Evolutionary conservation across 257 asterid genomes (phyloP).

Genomic region (Solanum piurae): DNA sequence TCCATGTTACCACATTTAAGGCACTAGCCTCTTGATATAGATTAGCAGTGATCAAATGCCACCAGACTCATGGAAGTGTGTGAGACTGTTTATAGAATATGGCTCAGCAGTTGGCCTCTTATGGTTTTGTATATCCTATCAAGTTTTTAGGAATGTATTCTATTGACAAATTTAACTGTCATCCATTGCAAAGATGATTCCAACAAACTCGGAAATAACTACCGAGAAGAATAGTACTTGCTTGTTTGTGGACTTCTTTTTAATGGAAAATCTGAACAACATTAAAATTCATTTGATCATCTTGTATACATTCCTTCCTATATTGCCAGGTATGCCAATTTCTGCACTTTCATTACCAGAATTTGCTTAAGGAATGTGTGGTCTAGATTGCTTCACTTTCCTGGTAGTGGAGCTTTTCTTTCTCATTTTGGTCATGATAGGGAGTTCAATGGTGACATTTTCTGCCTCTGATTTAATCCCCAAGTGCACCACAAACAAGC

Average conservation of each 20-base stretch:
- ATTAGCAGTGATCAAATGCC: neutral
- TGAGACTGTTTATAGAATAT: neutral
- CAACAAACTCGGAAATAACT: neutral
- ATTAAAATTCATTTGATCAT: neutral
- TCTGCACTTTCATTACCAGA: neutral
- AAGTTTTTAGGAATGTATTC: neutral
- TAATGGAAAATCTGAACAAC: neutral
- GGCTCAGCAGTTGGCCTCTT: neutral
- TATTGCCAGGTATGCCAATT: neutral
- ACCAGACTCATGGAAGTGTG: neutral
- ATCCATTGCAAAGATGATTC: neutral
- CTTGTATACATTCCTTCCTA: neutral
- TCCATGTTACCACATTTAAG: neutral
- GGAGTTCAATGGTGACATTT: neutral
- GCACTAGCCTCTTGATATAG: neutral
- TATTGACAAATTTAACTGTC: neutral
- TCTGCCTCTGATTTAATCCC: neutral
- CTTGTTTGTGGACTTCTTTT: neutral
- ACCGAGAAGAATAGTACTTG: neutral
- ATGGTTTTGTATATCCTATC: neutral
- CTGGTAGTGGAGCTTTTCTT: neutral
- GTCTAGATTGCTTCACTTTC: neutral
- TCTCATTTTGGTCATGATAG: neutral
- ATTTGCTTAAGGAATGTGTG: neutral
- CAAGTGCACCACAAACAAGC: neutral